Percentiles rank a stretch among this genome's conserved stretches.
Conservation (phyloP, 345 rosid species). For the Syzygium grande region DNA sequence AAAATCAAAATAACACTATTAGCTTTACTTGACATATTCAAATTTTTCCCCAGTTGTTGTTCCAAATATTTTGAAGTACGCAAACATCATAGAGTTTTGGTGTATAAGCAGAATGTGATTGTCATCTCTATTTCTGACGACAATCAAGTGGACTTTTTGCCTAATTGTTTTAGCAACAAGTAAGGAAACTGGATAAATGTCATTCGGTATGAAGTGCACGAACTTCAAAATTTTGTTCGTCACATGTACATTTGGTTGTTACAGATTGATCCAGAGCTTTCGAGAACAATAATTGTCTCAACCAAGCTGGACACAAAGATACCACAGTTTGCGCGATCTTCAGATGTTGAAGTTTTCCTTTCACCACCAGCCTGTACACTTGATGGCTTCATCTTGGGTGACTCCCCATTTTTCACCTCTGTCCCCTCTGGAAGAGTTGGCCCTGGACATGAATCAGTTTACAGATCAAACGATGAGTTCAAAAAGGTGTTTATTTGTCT, state of each 20-base stretch:
- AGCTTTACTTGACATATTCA: neutral
- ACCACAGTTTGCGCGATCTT: conserved; percentile 82
- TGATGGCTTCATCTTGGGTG: conserved; percentile 83
- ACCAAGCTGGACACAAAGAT: conserved; percentile 93
- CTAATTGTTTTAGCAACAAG: neutral
- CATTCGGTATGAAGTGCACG: neutral
- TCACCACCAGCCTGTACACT: conserved; percentile 78
- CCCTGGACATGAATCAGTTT: conserved; percentile 59
- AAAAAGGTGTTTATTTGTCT: conserved; percentile 51
- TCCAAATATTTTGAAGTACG: neutral
- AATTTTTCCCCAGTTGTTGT: neutral
- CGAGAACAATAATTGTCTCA: conserved; percentile 78
- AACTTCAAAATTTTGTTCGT: neutral
- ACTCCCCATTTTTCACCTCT: conserved; percentile 88
- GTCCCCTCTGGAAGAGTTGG: conserved; percentile 99
- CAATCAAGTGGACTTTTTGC: neutral
- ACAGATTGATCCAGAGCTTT: conserved; percentile 95
- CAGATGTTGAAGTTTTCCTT: conserved; percentile 92
- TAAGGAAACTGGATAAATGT: neutral
- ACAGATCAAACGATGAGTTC: conserved; percentile 75
- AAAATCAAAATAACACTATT: neutral
- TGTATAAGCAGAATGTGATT: neutral
- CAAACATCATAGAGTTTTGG: neutral
- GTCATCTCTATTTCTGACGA: neutral
- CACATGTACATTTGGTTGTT: conserved; percentile 10